These are phyloP conservation scores for Solanum hybrid DNA, from an alignment of 305 asterid species.

Conservation along the genomic window DNA sequence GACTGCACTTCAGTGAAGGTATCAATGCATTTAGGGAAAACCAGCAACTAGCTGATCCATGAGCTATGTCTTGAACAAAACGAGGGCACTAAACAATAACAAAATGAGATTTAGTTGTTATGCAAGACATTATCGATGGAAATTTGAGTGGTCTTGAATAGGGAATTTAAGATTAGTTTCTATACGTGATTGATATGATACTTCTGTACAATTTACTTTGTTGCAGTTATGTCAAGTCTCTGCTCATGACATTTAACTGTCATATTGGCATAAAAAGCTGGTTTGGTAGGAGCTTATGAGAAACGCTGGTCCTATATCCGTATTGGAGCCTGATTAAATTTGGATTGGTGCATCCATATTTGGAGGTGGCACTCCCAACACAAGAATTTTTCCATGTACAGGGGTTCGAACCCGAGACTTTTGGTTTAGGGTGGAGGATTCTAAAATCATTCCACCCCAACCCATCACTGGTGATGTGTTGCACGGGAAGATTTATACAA, in stretches of 20 bases:
- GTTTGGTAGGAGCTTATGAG: neutral
- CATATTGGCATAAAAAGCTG: neutral
- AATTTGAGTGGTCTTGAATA: neutral
- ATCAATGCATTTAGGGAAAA: neutral
- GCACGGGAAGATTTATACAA: neutral
- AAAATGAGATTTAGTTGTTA: neutral
- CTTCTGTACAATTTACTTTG: neutral
- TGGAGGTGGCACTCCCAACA: neutral
- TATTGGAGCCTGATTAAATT: neutral
- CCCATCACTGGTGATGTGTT: neutral
- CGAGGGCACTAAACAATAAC: neutral
- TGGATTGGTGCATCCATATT: neutral
- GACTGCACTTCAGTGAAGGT: neutral
- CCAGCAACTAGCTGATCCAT: neutral
- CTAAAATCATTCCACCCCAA: neutral
- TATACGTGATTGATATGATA: neutral
- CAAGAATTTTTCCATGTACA: neutral
- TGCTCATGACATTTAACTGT: neutral
- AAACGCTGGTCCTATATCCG: no score
- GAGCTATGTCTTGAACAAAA: neutral
- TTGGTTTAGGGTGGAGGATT: neutral
- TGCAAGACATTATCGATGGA: neutral
- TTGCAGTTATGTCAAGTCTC: neutral
- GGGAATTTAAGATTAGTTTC: neutral
- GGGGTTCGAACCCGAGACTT: neutral